Evolutionary conservation across 192 early-diverging fungal species (phyloP).

Genomic region (Coemansia brasiliensis): DNA sequence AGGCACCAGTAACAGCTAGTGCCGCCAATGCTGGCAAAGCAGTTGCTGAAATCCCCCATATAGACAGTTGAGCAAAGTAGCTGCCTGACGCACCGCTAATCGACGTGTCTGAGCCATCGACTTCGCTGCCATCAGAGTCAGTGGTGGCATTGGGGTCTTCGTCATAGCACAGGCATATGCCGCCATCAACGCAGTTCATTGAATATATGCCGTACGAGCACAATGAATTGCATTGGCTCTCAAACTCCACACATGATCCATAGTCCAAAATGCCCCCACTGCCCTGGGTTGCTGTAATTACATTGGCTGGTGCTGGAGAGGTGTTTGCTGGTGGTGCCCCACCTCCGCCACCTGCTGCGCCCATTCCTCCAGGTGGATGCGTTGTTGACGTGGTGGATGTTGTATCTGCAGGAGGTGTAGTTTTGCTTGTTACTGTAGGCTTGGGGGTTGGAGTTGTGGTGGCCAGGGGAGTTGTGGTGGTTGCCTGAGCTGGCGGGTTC

Average conservation of each 20-base stretch:
- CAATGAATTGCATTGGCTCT: slow-evolving; percentile 42
- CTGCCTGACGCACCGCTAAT: slow-evolving; percentile 6
- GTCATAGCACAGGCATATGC: slow-evolving; percentile 44
- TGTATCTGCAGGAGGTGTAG: slow-evolving; percentile 1
- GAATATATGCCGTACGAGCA: slow-evolving; percentile 42
- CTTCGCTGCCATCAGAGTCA: neutral
- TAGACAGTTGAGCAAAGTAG: slow-evolving; percentile 8
- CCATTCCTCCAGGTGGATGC: slow-evolving; percentile 5
- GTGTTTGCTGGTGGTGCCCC: slow-evolving; percentile 17
- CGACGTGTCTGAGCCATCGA: slow-evolving; percentile 6
- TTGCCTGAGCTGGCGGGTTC: neutral
- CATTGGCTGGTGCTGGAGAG: slow-evolving; percentile 21
- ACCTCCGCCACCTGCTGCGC: slow-evolving; percentile 32
- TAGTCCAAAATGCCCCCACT: slow-evolving; percentile 45
- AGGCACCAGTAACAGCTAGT: slow-evolving; percentile 23
- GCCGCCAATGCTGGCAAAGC: slow-evolving; percentile 13
- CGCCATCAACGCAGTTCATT: slow-evolving; percentile 45
- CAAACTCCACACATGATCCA: slow-evolving; percentile 38
- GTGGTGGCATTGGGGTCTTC: slow-evolving; percentile 18
- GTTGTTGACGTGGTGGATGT: neutral
- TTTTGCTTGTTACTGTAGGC: slow-evolving; percentile 1
- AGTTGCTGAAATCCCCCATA: slow-evolving; percentile 22
- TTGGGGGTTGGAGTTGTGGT: neutral
- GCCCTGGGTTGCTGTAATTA: slow-evolving; percentile 40
- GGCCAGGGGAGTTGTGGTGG: slow-evolving; percentile 9